Evolutionary conservation across 129 eudicot species (phyloP), one percentile per base, ranked within the genome.

Genomic region (Scalesia atractyloides): DNA sequence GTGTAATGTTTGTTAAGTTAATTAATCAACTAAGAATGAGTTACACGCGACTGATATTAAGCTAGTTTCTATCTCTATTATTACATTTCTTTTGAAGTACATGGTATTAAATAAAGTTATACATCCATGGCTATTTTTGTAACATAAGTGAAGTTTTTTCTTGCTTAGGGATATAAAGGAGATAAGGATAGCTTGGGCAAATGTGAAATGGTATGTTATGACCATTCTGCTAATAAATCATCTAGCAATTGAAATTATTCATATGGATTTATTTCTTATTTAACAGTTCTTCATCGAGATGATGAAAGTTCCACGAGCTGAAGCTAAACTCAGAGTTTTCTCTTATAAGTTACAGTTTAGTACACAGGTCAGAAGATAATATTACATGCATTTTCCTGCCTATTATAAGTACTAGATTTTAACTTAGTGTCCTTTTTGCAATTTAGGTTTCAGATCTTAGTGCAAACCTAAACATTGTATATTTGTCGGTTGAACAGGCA

Each of bases 281-380:
- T 14, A 50, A 69, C 89, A 91, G 97, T 91, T 88, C 82, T 88
- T 91, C 83, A 43, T 86, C 69, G 97, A 88, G 84, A 52, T 91
- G 73, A 91, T 88, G 97, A 88, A 80, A 82, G 89, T 91, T 62
- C 97, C 96, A 41, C 88, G 97, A 48, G 76, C 84, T 63, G 97
- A 91, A 75, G 82, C 88, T 59, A 91, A 91, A 83, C 88, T 91
- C 67, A 82, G 89, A 82, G 97, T 89, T 70, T 88, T 88, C 71
- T 88, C 97, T 26, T 91, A 88, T 80, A 92, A 89, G 84, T 77
- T 92, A 67, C 95, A 87, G 85, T 92, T 92, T 79, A 54, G 52
- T 52, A n/a, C 84, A 70, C 96, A 85, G 96, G 98, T 89, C 20
- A 80, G 89, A 22, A 70, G 13, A 73, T 63, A 37, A 18, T 72